Evolutionary conservation across 1,139 yeast genomes (phyloP).

Genomic region (Dujonia santamariae): DNA sequence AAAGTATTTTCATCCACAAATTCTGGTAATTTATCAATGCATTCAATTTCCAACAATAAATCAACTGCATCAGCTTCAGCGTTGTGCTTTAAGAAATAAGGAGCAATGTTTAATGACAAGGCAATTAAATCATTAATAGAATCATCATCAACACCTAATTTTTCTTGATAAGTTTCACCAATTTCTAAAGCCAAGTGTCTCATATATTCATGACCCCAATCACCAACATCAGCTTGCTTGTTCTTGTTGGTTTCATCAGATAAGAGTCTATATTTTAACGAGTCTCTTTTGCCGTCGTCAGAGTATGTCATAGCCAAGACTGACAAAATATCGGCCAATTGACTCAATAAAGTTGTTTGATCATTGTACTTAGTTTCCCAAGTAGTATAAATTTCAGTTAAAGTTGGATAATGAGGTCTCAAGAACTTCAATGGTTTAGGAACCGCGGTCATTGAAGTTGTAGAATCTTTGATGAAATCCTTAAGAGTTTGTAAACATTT

Average conservation of each 20-base stretch:
- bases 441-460: slow-evolving; percentile 98
- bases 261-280: slow-evolving; percentile 75
- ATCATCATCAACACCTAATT: slow-evolving; percentile 55
- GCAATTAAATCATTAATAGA: slow-evolving; percentile 48
- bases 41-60: slow-evolving; percentile 81
- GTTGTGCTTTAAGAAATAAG: slow-evolving; percentile 88
- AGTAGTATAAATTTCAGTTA: slow-evolving; percentile 61
- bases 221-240: slow-evolving; percentile 70
- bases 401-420: slow-evolving; percentile 75
- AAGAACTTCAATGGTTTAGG: slow-evolving; percentile 97
- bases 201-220: slow-evolving; percentile 98
- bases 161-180: slow-evolving; percentile 78
- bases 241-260: slow-evolving; percentile 57
- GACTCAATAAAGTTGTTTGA: too few species aligned
- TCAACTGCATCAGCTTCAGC: slow-evolving; percentile 99
- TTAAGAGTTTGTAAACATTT: slow-evolving; percentile 68
- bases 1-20: slow-evolving; percentile 84
- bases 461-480: slow-evolving; percentile 80
- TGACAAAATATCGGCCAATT: slow-evolving; percentile 84
- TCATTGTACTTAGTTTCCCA: slow-evolving; percentile 54
- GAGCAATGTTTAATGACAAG: slow-evolving; percentile 76
- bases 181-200: slow-evolving; percentile 94
- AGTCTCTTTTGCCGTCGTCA: slow-evolving; percentile 77
- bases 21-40: slow-evolving; percentile 75
- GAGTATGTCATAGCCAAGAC: slow-evolving; percentile 95